Percentiles rank a stretch among this genome's conserved stretches.
Evolutionary conservation across 805 yeast genomes (phyloP).

Genomic region (Suhomyces xylopsoci): DNA sequence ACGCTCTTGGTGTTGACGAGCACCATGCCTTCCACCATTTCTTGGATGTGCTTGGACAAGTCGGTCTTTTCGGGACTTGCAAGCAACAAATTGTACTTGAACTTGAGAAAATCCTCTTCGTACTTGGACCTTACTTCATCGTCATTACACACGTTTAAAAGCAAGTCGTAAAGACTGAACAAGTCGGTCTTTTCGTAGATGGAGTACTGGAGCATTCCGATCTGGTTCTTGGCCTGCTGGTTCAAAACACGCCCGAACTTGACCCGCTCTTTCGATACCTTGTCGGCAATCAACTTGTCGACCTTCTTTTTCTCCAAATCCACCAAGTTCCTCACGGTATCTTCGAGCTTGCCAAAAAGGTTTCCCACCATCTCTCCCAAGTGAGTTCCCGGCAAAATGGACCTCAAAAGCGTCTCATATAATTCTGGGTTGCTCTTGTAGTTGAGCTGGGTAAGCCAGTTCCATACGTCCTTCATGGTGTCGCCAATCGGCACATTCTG

Average conservation of each 20-base stretch:
- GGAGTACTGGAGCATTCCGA: constrained; percentile 43
- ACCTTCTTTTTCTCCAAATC: constrained; percentile 42
- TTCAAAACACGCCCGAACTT: constrained; percentile 44
- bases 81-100: constrained; percentile 52
- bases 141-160: constrained; percentile 57
- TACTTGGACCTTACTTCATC: constrained; percentile 54
- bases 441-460: constrained; percentile 39
- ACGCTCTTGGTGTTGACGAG: constrained; percentile 58
- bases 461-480: constrained; percentile 44
- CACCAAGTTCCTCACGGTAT: constrained; percentile 44
- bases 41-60: constrained; percentile 43
- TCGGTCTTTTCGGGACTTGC: constrained; percentile 50
- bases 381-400: constrained; percentile 53
- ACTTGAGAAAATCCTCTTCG: constrained; percentile 61
- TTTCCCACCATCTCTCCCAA: constrained; percentile 53
- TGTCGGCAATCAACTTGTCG: constrained; percentile 35
- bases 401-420: constrained; percentile 47
- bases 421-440: constrained; percentile 29
- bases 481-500: constrained; percentile 49
- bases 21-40: constrained; percentile 69
- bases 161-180: constrained; percentile 49
- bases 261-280: constrained; percentile 47
- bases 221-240: constrained; percentile 34
- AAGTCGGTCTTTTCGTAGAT: constrained; percentile 51
- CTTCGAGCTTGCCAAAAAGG: constrained; percentile 42